Evolutionary conservation across 2,329 filamentous ascomycete species (phyloP).

Genomic region (Phaeosphaeriaceae sp.): DNA sequence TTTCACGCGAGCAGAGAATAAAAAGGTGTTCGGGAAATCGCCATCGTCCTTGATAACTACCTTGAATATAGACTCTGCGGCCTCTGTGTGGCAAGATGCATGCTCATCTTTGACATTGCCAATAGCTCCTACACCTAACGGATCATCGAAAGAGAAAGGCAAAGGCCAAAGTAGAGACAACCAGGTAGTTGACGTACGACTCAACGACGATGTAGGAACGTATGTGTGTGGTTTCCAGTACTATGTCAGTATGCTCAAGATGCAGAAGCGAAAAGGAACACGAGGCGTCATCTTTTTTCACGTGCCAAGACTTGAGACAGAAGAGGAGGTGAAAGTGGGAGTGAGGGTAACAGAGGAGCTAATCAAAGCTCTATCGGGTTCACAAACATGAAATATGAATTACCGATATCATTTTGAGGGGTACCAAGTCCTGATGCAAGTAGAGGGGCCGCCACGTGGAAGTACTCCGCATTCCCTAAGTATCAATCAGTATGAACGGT

Average conservation of each 20-base stretch:
- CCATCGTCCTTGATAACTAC: slow-evolving; percentile 28
- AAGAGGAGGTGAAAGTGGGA: slow-evolving; percentile 40
- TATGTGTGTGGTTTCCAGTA: slow-evolving; percentile 56
- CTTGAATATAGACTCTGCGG: slow-evolving; percentile 28
- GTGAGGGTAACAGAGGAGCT: slow-evolving; percentile 38
- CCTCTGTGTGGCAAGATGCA: slow-evolving; percentile 16
- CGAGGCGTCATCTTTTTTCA: slow-evolving; percentile 51
- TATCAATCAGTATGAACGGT: no score
- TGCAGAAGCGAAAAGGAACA: slow-evolving; percentile 23
- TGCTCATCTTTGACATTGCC: slow-evolving; percentile 14
- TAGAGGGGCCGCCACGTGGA: no score
- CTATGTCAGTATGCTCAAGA: slow-evolving; percentile 45
- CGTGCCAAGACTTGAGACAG: slow-evolving; percentile 47
- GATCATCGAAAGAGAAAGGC: slow-evolving; percentile 6
- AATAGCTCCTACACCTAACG: not conserved
- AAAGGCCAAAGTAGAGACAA: slow-evolving; percentile 5
- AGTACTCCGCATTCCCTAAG: no score
- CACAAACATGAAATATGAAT: no score
- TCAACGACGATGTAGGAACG: slow-evolving; percentile 51
- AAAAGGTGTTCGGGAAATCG: slow-evolving; percentile 28
- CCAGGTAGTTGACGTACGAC: slow-evolving; percentile 36
- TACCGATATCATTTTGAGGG: no score
- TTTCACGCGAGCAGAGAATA: slow-evolving; percentile 37
- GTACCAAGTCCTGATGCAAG: no score
- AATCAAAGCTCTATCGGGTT: slow-evolving; percentile 37